These are phyloP conservation scores for Phytophthora ohioensis DNA, from an alignment of 352 stramenopile genomes.

Conservation along the genomic window DNA sequence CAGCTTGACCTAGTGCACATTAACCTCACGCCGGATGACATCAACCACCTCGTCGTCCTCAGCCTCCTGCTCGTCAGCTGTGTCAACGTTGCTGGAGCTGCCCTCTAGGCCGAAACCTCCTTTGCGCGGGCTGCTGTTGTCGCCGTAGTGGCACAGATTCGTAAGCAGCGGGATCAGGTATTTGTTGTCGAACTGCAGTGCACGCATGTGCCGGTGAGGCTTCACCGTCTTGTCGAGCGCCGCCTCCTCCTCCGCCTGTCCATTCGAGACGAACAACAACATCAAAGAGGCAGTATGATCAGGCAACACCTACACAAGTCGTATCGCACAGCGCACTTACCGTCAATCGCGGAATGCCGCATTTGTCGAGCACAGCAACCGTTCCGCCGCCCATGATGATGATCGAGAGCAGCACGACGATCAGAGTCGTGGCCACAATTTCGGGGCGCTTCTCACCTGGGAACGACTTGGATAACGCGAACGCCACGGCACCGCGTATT, in stretches of 20 bases:
- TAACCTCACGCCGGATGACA: conserved; percentile 72
- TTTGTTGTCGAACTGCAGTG: conserved; percentile 89
- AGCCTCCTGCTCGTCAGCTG: conserved; percentile 45
- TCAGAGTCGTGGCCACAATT: conserved; percentile 92
- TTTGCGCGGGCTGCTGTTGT: conserved; percentile 41
- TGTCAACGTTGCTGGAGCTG: conserved; percentile 57
- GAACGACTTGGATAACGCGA: conserved; percentile 92
- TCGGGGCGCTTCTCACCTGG: conserved; percentile 86
- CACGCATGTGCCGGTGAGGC: conserved; percentile 82
- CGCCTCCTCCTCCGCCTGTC: conserved; percentile 73
- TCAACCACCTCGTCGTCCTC: conserved; percentile 81
- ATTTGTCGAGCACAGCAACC: conserved; percentile 85
- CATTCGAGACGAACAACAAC: conserved; percentile 28
- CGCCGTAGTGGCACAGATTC: conserved; percentile 68
- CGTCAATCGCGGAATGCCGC: conserved; percentile 87
- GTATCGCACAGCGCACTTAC: conserved; percentile 42
- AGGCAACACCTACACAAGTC: conserved; percentile 1
- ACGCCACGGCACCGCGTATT: conserved; percentile 93
- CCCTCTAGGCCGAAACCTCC: conserved; percentile 44
- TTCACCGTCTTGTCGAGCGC: conserved; percentile 83
- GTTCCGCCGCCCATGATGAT: conserved; percentile 93
- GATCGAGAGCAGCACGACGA: conserved; percentile 93
- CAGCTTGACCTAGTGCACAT: conserved; percentile 46
- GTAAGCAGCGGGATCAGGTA: conserved; percentile 86
- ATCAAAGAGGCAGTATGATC: conserved; percentile 10